Conservation (phyloP, 2,329 filamentous ascomycete species). For the Penicillium vulpinum region DNA sequence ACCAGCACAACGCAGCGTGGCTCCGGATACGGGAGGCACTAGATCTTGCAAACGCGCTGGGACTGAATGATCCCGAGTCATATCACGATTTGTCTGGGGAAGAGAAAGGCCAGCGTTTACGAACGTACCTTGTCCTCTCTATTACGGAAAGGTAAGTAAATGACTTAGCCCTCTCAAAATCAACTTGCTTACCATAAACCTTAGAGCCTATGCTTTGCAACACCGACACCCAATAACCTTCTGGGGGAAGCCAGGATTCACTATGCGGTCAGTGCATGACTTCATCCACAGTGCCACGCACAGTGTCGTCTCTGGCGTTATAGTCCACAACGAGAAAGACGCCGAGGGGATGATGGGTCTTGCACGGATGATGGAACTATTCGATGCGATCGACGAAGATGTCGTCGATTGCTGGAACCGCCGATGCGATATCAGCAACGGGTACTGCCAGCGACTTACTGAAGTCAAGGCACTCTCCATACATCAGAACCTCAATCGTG, state of each 20-base stretch:
- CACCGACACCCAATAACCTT: conserved; percentile 46
- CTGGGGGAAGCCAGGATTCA: conserved; percentile 42
- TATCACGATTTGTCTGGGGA: conserved; percentile 40
- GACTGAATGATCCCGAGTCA: conserved; percentile 42
- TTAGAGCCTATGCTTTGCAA: conserved; percentile 46
- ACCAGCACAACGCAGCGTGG: conserved; percentile 75
- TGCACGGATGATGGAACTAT: conserved; percentile 46
- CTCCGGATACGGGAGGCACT: conserved; percentile 71
- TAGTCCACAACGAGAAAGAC: conserved; percentile 47
- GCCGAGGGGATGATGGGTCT: conserved; percentile 46
- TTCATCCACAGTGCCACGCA: conserved; percentile 41
- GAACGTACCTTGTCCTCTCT: conserved; percentile 40
- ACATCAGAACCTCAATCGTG: conserved; percentile 35
- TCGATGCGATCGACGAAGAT: conserved; percentile 47
- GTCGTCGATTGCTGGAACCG: conserved; percentile 48
- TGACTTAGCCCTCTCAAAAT: background rate
- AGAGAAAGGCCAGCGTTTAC: conserved; percentile 41
- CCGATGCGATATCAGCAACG: conserved; percentile 60
- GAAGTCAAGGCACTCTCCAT: conserved; percentile 56
- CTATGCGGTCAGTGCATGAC: conserved; percentile 43
- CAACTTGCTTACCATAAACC: conserved; percentile 4
- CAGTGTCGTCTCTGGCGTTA: conserved; percentile 41
- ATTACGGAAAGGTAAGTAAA: conserved; percentile 36
- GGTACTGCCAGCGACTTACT: conserved; percentile 66
- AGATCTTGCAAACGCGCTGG: conserved; percentile 44